Evolutionary conservation across 345 rosid genomes (phyloP).

Genomic region (Bruguiera gymnorhiza): DNA sequence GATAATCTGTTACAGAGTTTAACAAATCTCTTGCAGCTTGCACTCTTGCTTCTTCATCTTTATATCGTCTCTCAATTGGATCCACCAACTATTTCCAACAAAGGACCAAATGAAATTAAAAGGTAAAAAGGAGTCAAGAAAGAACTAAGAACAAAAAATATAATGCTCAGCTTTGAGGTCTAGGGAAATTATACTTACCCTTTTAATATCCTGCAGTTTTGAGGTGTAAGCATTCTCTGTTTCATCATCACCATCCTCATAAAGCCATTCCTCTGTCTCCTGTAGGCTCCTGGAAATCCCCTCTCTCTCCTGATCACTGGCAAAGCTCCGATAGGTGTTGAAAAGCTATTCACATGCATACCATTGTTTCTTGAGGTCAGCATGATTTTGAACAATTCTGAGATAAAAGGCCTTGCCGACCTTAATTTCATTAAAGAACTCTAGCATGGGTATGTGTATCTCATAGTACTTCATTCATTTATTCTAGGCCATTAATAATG

Average conservation of each 20-base stretch:
- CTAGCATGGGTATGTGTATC: background rate
- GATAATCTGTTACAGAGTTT: constrained; percentile 44
- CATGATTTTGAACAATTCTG: background rate
- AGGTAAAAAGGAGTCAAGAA: constrained; percentile 3
- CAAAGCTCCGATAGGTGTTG: constrained; percentile 53
- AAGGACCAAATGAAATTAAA: background rate
- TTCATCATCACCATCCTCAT: constrained; percentile 80
- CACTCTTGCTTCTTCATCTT: constrained; percentile 59
- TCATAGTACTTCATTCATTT: background rate
- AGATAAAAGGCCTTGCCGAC: background rate
- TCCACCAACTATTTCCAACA: constrained; percentile 47
- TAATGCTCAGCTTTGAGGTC: background rate
- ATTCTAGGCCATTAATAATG: background rate
- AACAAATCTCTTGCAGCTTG: constrained; percentile 54
- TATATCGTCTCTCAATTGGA: constrained; percentile 59
- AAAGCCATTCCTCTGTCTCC: constrained; percentile 84
- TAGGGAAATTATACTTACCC: constrained; percentile 33
- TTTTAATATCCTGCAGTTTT: constrained; percentile 57
- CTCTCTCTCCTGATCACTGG: constrained; percentile 58
- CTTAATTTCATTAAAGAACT: background rate
- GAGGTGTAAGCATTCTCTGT: constrained; percentile 50
- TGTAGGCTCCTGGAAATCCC: constrained; percentile 54
- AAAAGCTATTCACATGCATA: constrained; percentile 43
- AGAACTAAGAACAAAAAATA: background rate
- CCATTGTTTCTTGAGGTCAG: background rate